Evolutionary conservation across 2,329 filamentous ascomycete species (phyloP), one percentile per base, ranked within the genome.

Genomic region (Alternaria sp.): DNA sequence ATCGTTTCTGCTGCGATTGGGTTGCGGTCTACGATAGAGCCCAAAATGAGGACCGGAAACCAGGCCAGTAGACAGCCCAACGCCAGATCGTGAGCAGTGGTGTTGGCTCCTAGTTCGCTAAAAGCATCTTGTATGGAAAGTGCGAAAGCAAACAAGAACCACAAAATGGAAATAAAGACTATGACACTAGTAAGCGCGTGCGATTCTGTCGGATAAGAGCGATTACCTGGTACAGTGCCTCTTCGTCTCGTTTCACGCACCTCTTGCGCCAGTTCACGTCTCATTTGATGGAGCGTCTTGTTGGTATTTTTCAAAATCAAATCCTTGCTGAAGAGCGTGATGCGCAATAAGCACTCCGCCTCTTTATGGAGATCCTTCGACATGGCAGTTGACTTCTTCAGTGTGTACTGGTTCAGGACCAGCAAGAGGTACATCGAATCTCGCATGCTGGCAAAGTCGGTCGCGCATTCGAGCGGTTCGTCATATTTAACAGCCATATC

Each of bases 11-110:
- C 71, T 5, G 82, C 80, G 2, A 81, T 78, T 1, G 81, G 82
- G 56, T 84, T 85, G 15, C 83, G 78, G 61, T 85, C 83, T 4
- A 84, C 77, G 23, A 84, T 84, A 2, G 78, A 80, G 43, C 79
- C 77, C 41, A 83, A 71, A 33, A 84, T 81, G 7, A 85, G 66
- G 8, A 84, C 72, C 0, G 83, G 83, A 3, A 85, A 75, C 83
- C 83, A 85, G 6, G 80, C 77, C 5, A 84, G 73, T 5, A 84
- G 58, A 33, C 83, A 69, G 4, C 83, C 83, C 0, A 85, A 64
- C 2, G 82, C 80, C 0, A 85, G 75, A 58, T 83, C 80, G 53
- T 84, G 82, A 0, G 83, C 82, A 1, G 79, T 81, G 3, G 79
- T 73, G 37, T 82, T 82, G 11, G 78, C 64, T 2, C 82, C 82